Conservation (phyloP, 2,329 filamentous ascomycete genomes). For the Ophiostoma ulmi region DNA sequence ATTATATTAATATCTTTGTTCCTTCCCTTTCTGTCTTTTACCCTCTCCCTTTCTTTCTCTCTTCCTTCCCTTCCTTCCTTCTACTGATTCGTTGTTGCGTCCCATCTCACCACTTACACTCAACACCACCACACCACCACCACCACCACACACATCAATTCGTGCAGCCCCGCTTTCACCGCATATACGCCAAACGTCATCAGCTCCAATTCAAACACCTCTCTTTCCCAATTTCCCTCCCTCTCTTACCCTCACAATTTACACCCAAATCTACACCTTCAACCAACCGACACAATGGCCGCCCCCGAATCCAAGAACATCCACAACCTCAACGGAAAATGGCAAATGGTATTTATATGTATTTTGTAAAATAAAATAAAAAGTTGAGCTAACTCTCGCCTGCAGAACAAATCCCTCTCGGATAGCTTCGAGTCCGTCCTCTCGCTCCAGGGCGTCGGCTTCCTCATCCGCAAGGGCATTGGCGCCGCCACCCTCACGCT, state of each 20-base stretch:
- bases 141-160: neutral
- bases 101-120: conserved; percentile 10
- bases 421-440: conserved; percentile 65
- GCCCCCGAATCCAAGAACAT: conserved; percentile 63
- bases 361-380: no score
- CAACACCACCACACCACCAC: neutral
- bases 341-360: conserved; percentile 59
- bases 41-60: neutral
- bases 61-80: neutral
- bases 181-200: conserved; percentile 11
- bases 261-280: neutral
- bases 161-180: conserved; percentile 11
- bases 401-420: conserved; percentile 71
- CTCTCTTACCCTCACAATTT: neutral
- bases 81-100: neutral
- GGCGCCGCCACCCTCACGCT: conserved; percentile 64
- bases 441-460: conserved; percentile 65
- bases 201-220: neutral
- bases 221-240: neutral
- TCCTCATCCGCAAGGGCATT: conserved; percentile 68
- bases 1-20: neutral
- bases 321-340: conserved; percentile 63
- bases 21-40: conserved; percentile 12
- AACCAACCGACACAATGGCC: conserved; percentile 55
- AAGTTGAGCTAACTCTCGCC: neutral